These are phyloP conservation scores for Arthrobotrys musiformis DNA, from an alignment of 2,329 filamentous ascomycete species.

Conservation along the genomic window DNA sequence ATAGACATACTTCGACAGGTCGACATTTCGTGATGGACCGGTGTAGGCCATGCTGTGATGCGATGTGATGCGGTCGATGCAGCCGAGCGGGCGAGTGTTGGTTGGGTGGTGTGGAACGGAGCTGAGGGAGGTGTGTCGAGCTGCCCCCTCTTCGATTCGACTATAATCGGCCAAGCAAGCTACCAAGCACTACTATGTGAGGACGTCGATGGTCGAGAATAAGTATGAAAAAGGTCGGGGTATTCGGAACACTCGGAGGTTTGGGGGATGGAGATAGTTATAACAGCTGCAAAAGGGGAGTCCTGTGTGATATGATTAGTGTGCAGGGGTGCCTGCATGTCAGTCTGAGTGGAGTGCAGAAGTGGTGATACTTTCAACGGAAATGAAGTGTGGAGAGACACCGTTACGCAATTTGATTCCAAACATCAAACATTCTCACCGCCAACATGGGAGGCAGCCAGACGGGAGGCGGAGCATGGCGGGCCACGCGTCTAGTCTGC, in stretches of 20 bases:
- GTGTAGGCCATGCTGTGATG: constrained; percentile 52
- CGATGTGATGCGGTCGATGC: constrained; percentile 24
- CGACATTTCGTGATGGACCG: constrained; percentile 54
- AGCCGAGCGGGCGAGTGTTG: constrained; percentile 29
- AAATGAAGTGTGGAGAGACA: constrained; percentile 25
- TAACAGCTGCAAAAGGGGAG: not conserved
- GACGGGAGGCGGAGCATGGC: too few species aligned
- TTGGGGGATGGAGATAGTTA: not conserved
- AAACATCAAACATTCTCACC: too few species aligned
- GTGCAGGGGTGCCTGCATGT: too few species aligned
- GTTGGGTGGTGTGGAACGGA: constrained; percentile 2
- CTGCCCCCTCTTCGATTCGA: too few species aligned
- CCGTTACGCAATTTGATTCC: not conserved
- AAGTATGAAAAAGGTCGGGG: constrained; percentile 17
- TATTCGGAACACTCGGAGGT: constrained; percentile 15
- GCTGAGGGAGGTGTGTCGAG: too few species aligned
- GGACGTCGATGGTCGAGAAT: too few species aligned
- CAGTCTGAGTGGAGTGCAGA: not conserved
- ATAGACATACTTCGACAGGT: constrained; percentile 49
- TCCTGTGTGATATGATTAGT: too few species aligned
- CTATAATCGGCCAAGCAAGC: too few species aligned
- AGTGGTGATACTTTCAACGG: constrained; percentile 1
- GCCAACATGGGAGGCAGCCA: too few species aligned
- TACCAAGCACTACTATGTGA: too few species aligned
- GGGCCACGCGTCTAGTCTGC: too few species aligned